phyloP scores from a whole-genome alignment of 2,329 filamentous ascomycete species.

The Fusarium foetens region DNA sequence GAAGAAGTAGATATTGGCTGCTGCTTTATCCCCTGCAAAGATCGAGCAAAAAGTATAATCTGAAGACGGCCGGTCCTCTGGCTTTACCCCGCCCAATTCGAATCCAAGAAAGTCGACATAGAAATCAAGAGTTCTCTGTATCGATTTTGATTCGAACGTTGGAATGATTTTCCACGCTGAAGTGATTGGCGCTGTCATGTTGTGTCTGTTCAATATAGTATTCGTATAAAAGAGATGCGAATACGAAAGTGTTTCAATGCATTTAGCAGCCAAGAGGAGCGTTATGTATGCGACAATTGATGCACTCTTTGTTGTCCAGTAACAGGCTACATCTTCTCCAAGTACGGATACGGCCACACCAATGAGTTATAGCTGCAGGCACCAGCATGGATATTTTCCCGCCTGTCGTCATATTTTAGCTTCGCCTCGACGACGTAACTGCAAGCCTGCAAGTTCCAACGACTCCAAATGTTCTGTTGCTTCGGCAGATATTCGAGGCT shows the following conservation, averaged over 20 bases:
- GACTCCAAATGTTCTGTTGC: conserved; percentile 1
- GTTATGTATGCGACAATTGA: conserved; percentile 11
- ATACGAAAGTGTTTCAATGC: conserved; percentile 21
- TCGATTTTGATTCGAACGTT: conserved; percentile 29
- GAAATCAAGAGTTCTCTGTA: conserved; percentile 17
- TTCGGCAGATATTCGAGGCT: conserved; percentile 14
- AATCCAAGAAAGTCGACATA: conserved; percentile 25
- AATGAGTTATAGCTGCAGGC: conserved; percentile 15
- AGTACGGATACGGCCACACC: conserved; percentile 25
- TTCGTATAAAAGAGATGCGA: conserved; percentile 28
- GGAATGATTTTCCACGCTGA: conserved; percentile 34
- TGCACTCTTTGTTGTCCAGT: conserved; percentile 6
- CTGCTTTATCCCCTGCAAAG: conserved; percentile 22
- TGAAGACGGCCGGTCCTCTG: conserved; percentile 7
- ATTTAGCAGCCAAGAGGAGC: conserved; percentile 4
- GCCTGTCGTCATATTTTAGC: conserved; percentile 29
- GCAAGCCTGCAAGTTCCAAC: conserved; percentile 4
- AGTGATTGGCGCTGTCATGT: conserved; percentile 18
- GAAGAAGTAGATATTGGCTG: conserved; percentile 35
- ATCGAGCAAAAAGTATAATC: conserved; percentile 30
- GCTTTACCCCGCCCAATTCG: conserved; percentile 15
- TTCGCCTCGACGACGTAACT: conserved; percentile 21
- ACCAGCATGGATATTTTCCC: conserved; percentile 8
- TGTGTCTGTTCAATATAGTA: conserved; percentile 2
- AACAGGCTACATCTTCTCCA: not conserved